Percentiles rank a stretch among this genome's conserved stretches.
Evolutionary conservation across 495 filamentous ascomycete genomes (phyloP).

Genomic region (Penicillium chermesinum): DNA sequence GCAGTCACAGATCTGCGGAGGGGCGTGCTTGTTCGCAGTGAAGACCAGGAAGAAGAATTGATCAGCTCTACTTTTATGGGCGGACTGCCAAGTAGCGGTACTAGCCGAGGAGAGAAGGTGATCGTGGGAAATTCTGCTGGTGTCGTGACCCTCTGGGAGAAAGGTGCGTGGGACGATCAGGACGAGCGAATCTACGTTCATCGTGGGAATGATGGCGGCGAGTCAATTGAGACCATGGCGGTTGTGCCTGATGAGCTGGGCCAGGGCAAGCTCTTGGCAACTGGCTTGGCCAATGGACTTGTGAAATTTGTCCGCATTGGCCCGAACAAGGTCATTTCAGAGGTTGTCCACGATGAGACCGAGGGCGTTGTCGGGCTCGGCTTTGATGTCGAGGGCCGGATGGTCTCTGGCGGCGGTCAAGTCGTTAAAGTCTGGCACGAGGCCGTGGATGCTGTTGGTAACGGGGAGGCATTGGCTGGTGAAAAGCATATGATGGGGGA

Average conservation of each 20-base stretch:
- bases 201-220: slow-evolving; percentile 48
- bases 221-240: slow-evolving; percentile 67
- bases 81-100: slow-evolving; percentile 57
- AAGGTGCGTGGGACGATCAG: slow-evolving; percentile 89
- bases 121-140: slow-evolving; percentile 75
- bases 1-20: slow-evolving; percentile 81
- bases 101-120: slow-evolving; percentile 65
- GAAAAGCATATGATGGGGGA: slow-evolving; percentile 33
- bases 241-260: slow-evolving; percentile 60
- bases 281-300: slow-evolving; percentile 69
- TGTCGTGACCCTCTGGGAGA: slow-evolving; percentile 87
- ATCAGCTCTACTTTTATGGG: slow-evolving; percentile 71
- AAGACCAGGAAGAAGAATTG: slow-evolving; percentile 91
- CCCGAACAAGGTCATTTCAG: slow-evolving; percentile 51
- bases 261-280: slow-evolving; percentile 62
- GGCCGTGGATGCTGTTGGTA: slow-evolving; percentile 32
- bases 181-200: slow-evolving; percentile 78
- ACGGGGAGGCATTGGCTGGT: slow-evolving; percentile 33
- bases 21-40: slow-evolving; percentile 76
- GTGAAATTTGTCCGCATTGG: slow-evolving; percentile 54
- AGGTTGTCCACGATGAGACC: slow-evolving; percentile 73
- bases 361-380: slow-evolving; percentile 73
- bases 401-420: slow-evolving; percentile 81
- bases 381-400: slow-evolving; percentile 75
- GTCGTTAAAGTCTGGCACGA: slow-evolving; percentile 83